Conservation (phyloP, 768 basidiomycete species). For the Naganishia onofrii region DNA sequence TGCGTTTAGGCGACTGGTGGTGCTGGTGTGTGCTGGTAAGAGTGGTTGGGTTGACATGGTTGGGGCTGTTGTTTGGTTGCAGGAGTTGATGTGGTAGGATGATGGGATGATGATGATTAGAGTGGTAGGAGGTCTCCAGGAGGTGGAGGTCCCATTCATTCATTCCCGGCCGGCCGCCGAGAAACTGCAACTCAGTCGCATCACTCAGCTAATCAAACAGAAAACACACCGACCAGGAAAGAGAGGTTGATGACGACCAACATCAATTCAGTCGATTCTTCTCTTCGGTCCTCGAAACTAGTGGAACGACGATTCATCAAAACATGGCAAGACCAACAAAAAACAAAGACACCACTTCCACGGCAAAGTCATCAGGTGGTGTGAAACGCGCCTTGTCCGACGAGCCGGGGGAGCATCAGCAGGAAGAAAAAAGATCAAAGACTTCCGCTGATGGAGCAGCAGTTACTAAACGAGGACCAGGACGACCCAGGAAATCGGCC, state of each 20-base stretch:
- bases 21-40: not conserved
- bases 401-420: not conserved
- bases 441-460: no score
- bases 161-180: not conserved
- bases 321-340: not conserved
- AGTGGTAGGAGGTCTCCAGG: not conserved
- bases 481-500: not conserved
- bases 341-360: not conserved
- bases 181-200: not conserved
- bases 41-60: conserved; percentile 8
- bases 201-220: not conserved
- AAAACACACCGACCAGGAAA: no score
- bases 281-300: not conserved
- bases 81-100: not conserved
- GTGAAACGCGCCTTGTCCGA: no score
- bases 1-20: not conserved
- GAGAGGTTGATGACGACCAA: no score
- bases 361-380: no score
- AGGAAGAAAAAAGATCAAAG: no score
- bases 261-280: no score
- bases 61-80: not conserved
- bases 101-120: not conserved
- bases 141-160: no score
- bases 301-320: no score
- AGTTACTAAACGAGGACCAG: not conserved